phyloP scores from a whole-genome alignment of 257 asterid genomes.

The Euphrasia confusa region DNA sequence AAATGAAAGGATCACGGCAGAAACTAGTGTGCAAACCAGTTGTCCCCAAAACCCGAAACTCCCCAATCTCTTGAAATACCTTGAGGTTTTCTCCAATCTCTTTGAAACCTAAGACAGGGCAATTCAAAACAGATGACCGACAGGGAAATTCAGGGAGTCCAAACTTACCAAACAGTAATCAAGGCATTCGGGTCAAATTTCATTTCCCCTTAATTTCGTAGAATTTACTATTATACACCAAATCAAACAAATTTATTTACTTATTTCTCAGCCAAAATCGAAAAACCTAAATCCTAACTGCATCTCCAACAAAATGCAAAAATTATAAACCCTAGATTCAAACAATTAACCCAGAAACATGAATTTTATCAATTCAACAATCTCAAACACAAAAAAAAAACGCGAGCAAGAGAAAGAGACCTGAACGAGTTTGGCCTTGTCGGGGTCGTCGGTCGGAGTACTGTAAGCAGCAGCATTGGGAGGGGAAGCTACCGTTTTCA shows the following conservation, averaged over 20 bases:
- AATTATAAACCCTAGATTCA: constrained; percentile 30
- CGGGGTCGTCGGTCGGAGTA: constrained; percentile 61
- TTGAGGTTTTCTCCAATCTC: constrained; percentile 78
- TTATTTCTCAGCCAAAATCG: not conserved
- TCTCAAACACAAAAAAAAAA: constrained; percentile 1
- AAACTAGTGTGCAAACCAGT: constrained; percentile 71
- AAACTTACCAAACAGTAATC: constrained; percentile 6
- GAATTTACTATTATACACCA: not conserved
- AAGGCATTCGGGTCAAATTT: not conserved
- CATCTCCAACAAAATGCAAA: not conserved
- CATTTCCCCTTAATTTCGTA: not conserved
- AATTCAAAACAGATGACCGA: not conserved
- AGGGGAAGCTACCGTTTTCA: constrained; percentile 41
- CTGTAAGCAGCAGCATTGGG: constrained; percentile 42
- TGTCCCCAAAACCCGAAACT: constrained; percentile 97
- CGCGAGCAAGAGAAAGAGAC: constrained; percentile 30
- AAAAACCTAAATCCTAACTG: not conserved
- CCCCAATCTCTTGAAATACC: constrained; percentile 89
- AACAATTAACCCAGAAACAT: constrained; percentile 20
- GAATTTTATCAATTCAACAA: constrained; percentile 15
- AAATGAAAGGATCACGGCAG: constrained; percentile 90
- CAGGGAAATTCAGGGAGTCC: constrained; percentile 10
- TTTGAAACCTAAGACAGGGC: constrained; percentile 58
- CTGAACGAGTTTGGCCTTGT: constrained; percentile 86
- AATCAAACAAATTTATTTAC: constrained; percentile 6